A percentile compares a stretch with the other conserved stretches of the same genome.
These are phyloP conservation scores for Trichosphaerium sp. DNA, from an alignment of 78 protist genomes.

Conservation along the genomic window DNA sequence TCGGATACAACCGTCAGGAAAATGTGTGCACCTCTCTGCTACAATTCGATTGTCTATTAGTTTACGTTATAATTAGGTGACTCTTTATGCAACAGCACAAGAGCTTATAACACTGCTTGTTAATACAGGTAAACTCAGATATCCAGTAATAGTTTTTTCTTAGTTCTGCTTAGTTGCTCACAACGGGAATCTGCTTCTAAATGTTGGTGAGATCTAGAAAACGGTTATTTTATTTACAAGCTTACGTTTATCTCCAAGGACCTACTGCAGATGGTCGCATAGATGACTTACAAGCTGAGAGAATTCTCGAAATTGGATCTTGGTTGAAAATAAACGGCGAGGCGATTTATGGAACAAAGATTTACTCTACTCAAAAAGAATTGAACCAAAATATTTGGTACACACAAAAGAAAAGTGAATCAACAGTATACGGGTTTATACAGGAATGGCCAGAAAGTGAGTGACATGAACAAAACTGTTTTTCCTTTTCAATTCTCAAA, in stretches of 20 bases:
- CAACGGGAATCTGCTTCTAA: constrained; percentile 26
- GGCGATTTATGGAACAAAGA: constrained; percentile 2
- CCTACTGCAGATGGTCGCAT: constrained; percentile 32
- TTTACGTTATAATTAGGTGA: too few relatives aligned
- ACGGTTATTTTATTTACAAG: too few relatives aligned
- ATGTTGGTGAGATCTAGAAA: too few relatives aligned
- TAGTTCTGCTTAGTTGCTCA: constrained; percentile 5
- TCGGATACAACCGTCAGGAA: too few relatives aligned
- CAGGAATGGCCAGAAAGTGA: too few relatives aligned
- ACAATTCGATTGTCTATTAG: too few relatives aligned
- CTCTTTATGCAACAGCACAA: constrained; percentile 20
- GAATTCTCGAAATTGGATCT: constrained; percentile 11
- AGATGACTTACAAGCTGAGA: not conserved
- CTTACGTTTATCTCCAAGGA: too few relatives aligned
- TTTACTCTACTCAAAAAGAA: constrained; percentile 33
- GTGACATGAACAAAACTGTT: too few relatives aligned
- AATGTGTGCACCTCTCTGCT: too few relatives aligned
- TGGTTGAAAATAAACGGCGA: constrained; percentile 39
- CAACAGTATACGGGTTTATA: too few relatives aligned
- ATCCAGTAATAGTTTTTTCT: constrained; percentile 8
- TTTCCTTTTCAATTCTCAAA: too few relatives aligned
- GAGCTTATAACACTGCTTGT: not conserved
- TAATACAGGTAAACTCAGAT: constrained; percentile 2
- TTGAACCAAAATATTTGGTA: constrained; percentile 2
- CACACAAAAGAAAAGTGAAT: not conserved